Base-by-base conservation (phyloP, 495 filamentous ascomycete genomes). In the Annulohypoxylon moriforme region DNA sequence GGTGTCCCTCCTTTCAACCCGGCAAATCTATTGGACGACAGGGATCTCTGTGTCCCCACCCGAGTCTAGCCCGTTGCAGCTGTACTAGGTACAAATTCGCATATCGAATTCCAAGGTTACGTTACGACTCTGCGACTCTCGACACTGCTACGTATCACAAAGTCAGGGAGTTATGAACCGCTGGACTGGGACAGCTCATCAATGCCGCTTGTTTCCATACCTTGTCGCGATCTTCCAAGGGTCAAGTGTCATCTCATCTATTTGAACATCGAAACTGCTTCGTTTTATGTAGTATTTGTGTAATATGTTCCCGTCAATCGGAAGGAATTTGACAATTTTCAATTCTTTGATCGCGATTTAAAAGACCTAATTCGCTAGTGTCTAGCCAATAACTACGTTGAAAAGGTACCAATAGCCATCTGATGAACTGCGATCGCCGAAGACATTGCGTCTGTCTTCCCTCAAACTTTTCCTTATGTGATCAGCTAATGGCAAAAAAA, bases 1-100 rank as follows among this genome's bases (percentile, higher is more conserved):
- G 62, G 62, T 24, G 29, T n/a, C 34, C 22, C 22, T 67, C 13
- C 55, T 42, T n/a, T n/a, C n/a, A n/a, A n/a, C 50, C 55, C 56
- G 36, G 55, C 25, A 49, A 14, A 68, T n/a, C n/a, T n/a, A n/a
- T 68, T 68, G 65, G 65, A 68, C 38, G 65, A 44, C 46, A 57
- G 49, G 66, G 58, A 25, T 53, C 9, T 27, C 0, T 1, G 24
- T 1, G 16, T 14, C 16, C 25, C 65, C 47, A 46, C 58, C 16
- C 25, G 22, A 10, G 9, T 60, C 36, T 58, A 47, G 33, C 36
- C 50, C 29, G 18, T 42, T 40, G 53, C 44, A 52, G 31, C 64
- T 38, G 34, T 40, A n/a, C n/a, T 13, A 13, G 4, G 14, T 40
- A 40, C 14, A 13, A 36, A 10, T 36, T 36, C 33, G 9, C 13